Base-by-base conservation (phyloP, 306 rosid species). In the Cicer bijugum region DNA sequence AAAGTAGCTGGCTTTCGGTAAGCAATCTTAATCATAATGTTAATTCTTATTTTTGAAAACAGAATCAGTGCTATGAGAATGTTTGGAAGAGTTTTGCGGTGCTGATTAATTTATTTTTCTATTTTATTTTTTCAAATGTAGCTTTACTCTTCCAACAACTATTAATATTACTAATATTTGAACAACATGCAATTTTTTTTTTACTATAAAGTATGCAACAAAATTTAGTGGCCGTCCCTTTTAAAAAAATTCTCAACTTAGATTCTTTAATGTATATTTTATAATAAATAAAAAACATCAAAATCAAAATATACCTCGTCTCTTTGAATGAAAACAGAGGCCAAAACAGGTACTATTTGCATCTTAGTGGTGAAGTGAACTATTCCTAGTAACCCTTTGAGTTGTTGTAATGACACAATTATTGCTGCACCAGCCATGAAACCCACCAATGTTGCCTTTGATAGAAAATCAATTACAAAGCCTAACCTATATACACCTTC, bases 391-490 rank as follows among this genome's bases (percentile, higher is more conserved):
- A 91, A 86, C 75, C 97, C 97, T 84, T 95, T 95, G 16, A 92
- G 86, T 66, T 91, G 99, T 50, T 95, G 99, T 53, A 95, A 66
- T 19, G 97, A 88, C 58, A 95, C 99, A 76, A 95, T 92, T 28
- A 95, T 89, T 6, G 99, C 97, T n/a, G 99, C 97, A 14, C 99
- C 99, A 0, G 96, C 99, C 93, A 89, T 95, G 83, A 95, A 91
- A 16, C 97, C 99, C 43, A 95, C 89, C 28, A 95, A 62, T 6
- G 99, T 95, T 74, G 99, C 93, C 88, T 90, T 95, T 51, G 99
- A 92, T 20, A 95, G 90, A 87, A 95, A 95, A 84, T 95, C 97
- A 23, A 95, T 95, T 20, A 95, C 80, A 85, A 95, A 92, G 0
- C 99, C 99, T 57, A 95, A 70, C 85, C 99, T 95, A 91, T 50